Evolutionary conservation across 805 yeast species (phyloP).

Genomic region (Maudiozyma serrabonitensis): DNA sequence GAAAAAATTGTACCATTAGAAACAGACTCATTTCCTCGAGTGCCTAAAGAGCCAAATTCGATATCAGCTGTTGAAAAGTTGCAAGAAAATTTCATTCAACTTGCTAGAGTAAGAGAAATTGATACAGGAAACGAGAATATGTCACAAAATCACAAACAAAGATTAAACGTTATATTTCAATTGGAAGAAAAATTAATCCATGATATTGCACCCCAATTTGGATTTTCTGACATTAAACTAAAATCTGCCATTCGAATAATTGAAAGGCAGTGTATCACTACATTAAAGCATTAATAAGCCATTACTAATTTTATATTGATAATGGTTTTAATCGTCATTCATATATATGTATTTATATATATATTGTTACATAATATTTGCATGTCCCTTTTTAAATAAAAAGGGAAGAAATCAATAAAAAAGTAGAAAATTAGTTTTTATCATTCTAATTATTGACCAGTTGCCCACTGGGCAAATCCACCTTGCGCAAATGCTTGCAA

Average conservation of each 20-base stretch:
- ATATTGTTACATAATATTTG: constrained; percentile 2
- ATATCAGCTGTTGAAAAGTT: constrained; percentile 15
- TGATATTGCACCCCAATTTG: constrained; percentile 10
- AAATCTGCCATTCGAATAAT: constrained; percentile 6
- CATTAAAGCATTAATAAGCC: not conserved
- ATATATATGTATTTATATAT: constrained; percentile 2
- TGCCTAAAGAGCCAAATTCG: not conserved
- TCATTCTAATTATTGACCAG: constrained; percentile 17
- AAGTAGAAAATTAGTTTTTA: not conserved
- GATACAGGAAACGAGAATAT: not conserved
- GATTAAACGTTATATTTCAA: constrained; percentile 3
- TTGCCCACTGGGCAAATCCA: constrained; percentile 29
- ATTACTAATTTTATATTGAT: constrained; percentile 1
- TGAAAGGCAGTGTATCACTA: constrained; percentile 4
- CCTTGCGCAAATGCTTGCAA: constrained; percentile 28
- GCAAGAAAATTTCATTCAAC: constrained; percentile 17
- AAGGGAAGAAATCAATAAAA: no score
- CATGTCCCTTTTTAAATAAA: not conserved
- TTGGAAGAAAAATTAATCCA: constrained; percentile 10
- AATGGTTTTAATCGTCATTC: not conserved
- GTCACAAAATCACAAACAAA: not conserved
- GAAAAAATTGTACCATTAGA: constrained; percentile 20
- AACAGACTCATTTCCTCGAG: not conserved
- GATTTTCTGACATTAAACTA: constrained; percentile 10
- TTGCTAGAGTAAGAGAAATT: not conserved